phyloP scores from a whole-genome alignment of 2,329 filamentous ascomycete genomes.

The Tolypocladium ovalisporum region DNA sequence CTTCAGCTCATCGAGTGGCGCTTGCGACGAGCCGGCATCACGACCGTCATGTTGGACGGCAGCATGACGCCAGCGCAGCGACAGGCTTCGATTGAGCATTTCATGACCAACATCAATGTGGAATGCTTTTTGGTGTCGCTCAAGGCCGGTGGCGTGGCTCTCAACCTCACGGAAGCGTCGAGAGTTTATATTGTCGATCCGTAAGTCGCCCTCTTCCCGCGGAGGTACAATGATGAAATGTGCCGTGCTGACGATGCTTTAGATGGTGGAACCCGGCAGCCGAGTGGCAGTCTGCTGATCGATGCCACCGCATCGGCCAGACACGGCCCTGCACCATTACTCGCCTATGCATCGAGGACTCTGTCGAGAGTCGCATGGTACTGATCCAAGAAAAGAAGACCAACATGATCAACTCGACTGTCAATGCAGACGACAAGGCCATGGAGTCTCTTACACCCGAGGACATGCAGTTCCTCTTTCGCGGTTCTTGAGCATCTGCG shows the following conservation, averaged over 20 bases:
- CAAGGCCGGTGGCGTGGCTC: conserved; percentile 88
- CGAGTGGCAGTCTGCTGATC: conserved; percentile 95
- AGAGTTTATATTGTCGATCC: conserved; percentile 94
- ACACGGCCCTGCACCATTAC: conserved; percentile 89
- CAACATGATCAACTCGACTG: conserved; percentile 93
- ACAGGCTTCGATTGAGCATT: conserved; percentile 87
- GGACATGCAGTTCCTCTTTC: conserved; percentile 95
- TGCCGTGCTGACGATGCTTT: conserved; percentile 11
- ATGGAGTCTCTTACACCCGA: conserved; percentile 85
- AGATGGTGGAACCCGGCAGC: conserved; percentile 99
- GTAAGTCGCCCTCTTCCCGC: conserved; percentile 45
- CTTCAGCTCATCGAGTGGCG: conserved; percentile 95
- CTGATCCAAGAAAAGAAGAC: conserved; percentile 97
- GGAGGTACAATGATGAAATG: not conserved
- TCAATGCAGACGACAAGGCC: conserved; percentile 82
- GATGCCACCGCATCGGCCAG: conserved; percentile 91
- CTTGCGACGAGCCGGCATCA: conserved; percentile 89
- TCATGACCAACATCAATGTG: conserved; percentile 89
- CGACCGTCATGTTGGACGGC: conserved; percentile 95
- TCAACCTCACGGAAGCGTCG: conserved; percentile 92
- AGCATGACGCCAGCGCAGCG: conserved; percentile 93
- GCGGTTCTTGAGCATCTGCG: conserved; percentile 35
- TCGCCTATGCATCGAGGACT: conserved; percentile 90
- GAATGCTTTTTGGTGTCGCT: conserved; percentile 94
- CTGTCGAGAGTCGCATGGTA: conserved; percentile 91